phyloP scores from a whole-genome alignment of 768 basidiomycete genomes.

The Boletales sp. region DNA sequence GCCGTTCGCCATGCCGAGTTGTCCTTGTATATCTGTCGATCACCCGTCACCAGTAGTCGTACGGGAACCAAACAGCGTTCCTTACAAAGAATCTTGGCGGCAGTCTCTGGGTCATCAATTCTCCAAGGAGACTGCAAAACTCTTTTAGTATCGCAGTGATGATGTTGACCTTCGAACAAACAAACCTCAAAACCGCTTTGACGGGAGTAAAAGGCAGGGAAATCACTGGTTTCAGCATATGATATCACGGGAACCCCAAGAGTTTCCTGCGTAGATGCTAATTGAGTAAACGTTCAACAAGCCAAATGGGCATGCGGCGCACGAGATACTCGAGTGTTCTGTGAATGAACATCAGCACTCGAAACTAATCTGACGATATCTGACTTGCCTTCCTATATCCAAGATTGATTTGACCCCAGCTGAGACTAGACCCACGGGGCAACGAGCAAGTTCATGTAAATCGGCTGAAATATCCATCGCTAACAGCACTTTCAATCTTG shows the following conservation, averaged over 20 bases:
- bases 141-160: background rate
- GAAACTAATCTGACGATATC: background rate
- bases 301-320: conserved; percentile 14
- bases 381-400: conserved; percentile 72
- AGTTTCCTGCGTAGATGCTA: conserved; percentile 63
- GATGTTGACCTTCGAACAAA: background rate
- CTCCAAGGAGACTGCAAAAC: conserved; percentile 72
- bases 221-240: conserved; percentile 71
- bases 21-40: conserved; percentile 58
- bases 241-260: conserved; percentile 89
- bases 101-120: conserved; percentile 54
- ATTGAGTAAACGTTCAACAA: background rate
- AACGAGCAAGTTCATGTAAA: conserved; percentile 81
- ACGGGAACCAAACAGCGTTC: conserved; percentile 1
- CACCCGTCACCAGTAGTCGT: background rate
- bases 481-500: conserved; percentile 29
- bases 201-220: conserved; percentile 92
- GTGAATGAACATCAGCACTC: conserved; percentile 3
- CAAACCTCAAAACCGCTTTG: conserved; percentile 71
- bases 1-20: conserved; percentile 72
- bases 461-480: conserved; percentile 97
- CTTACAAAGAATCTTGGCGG: conserved; percentile 75
- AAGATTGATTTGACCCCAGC: conserved; percentile 94
- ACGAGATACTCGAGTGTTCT: conserved; percentile 83
- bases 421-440: conserved; percentile 88